Conservation (phyloP, 1,284 basidiomycete species). For the Abortiporus biennis region DNA sequence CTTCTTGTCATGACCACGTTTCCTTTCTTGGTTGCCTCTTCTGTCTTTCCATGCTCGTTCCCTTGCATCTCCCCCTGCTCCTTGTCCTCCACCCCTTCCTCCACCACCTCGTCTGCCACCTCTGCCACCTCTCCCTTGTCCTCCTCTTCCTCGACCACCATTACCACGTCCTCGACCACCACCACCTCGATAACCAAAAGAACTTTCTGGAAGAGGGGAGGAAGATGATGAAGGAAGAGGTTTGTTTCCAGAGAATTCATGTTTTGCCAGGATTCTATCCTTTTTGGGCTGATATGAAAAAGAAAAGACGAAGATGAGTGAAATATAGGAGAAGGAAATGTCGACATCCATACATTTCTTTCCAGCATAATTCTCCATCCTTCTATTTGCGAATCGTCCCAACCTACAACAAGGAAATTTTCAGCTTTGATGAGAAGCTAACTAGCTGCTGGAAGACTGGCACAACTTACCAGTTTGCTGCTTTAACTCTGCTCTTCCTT, state of each 20-base stretch:
- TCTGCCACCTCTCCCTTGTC: slow-evolving; percentile 28
- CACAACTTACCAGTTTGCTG: slow-evolving; percentile 48
- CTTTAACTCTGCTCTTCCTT: slow-evolving; percentile 58
- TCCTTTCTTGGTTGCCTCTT: slow-evolving; percentile 56
- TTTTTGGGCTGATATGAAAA: slow-evolving; percentile 53
- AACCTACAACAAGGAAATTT: slow-evolving; percentile 41
- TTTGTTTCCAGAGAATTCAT: slow-evolving; percentile 69
- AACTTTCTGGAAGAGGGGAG: slow-evolving; percentile 13
- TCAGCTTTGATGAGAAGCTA: not conserved
- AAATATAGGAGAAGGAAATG: slow-evolving; percentile 2
- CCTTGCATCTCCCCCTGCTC: slow-evolving; percentile 23
- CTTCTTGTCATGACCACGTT: slow-evolving; percentile 73
- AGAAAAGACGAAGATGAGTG: slow-evolving; percentile 5
- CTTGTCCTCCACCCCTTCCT: slow-evolving; percentile 30
- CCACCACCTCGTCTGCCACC: slow-evolving; percentile 26
- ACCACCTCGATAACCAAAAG: slow-evolving; percentile 16
- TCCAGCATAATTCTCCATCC: slow-evolving; percentile 88
- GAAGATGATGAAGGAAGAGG: slow-evolving; percentile 14
- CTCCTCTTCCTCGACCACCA: slow-evolving; percentile 16
- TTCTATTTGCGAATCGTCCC: slow-evolving; percentile 78
- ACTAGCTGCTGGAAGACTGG: too few species aligned
- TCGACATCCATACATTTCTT: slow-evolving; percentile 59
- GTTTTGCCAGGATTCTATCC: slow-evolving; percentile 62
- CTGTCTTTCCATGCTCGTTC: slow-evolving; percentile 51
- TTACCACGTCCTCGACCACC: slow-evolving; percentile 24